These are phyloP conservation scores for Bruguiera gymnorhiza DNA, from an alignment of 345 rosid species.

Conservation along the genomic window DNA sequence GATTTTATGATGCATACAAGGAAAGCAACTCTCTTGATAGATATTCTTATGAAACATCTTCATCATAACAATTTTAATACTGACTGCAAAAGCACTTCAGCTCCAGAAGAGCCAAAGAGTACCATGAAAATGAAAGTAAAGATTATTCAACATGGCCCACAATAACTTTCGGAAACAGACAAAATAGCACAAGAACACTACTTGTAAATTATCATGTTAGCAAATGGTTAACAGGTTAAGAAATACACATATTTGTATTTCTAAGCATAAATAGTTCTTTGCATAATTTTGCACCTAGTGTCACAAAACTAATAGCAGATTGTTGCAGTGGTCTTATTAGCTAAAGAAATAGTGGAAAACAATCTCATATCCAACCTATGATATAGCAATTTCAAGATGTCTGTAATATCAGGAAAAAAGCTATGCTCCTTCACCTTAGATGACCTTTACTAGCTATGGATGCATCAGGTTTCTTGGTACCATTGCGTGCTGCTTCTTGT, in stretches of 20 bases:
- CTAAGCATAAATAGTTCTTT: neutral
- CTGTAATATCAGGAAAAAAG: constrained; percentile 1
- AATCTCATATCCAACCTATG: no score
- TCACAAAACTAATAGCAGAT: neutral
- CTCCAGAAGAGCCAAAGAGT: neutral
- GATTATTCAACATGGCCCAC: neutral
- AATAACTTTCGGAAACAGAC: constrained; percentile 5
- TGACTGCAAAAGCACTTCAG: neutral
- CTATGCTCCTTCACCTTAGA: constrained; percentile 59
- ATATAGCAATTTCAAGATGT: neutral
- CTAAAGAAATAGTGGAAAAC: neutral
- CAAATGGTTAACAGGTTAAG: constrained; percentile 1
- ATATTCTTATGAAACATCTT: neutral
- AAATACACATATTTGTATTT: neutral
- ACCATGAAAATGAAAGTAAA: neutral
- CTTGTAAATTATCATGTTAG: neutral
- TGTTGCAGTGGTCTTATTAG: neutral
- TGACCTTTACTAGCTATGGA: constrained; percentile 99
- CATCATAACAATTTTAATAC: constrained; percentile 1
- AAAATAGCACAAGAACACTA: neutral
- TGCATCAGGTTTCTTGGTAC: constrained; percentile 95
- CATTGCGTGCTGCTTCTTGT: constrained; percentile 98
- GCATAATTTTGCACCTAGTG: no score
- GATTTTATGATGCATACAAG: neutral
- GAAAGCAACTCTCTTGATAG: neutral